phyloP scores from a whole-genome alignment of 2,329 filamentous ascomycete genomes.

The Elsinoe arachidis region DNA sequence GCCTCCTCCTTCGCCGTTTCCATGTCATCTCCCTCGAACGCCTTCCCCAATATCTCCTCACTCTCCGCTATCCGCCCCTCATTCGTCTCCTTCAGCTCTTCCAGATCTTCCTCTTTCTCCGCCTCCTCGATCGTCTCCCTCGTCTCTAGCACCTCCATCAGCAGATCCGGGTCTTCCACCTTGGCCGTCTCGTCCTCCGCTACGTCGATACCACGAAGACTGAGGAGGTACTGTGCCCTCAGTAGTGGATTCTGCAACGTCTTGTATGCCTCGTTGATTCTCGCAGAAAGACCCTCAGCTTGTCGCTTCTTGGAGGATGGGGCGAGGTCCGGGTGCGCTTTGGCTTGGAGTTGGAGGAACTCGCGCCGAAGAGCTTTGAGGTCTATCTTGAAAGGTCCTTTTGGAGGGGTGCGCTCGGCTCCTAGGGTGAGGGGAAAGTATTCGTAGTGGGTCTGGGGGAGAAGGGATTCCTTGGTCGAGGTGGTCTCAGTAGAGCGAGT shows the following conservation, averaged over 20 bases:
- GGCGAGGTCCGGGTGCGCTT: constrained; percentile 63
- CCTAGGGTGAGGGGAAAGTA: constrained; percentile 73
- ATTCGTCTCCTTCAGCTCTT: constrained; percentile 55
- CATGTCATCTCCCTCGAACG: constrained; percentile 59
- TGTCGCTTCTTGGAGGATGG: constrained; percentile 42
- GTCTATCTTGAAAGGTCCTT: constrained; percentile 67
- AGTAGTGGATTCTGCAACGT: constrained; percentile 70
- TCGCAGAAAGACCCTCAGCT: constrained; percentile 69
- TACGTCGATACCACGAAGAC: constrained; percentile 63
- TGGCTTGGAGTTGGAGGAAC: constrained; percentile 74
- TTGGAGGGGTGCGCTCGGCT: constrained; percentile 66
- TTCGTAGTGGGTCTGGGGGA: constrained; percentile 61
- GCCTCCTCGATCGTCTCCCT: constrained; percentile 51
- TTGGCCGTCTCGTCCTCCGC: constrained; percentile 68
- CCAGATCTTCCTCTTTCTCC: constrained; percentile 54
- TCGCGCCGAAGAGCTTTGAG: constrained; percentile 63
- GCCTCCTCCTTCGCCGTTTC: constrained; percentile 61
- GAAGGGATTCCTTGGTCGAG: constrained; percentile 14
- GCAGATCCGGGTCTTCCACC: constrained; percentile 59
- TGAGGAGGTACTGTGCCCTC: constrained; percentile 81
- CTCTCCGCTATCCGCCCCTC: constrained; percentile 56
- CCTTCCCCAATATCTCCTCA: constrained; percentile 52
- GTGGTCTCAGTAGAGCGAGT: not conserved
- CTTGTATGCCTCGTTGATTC: constrained; percentile 86
- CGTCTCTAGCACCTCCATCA: constrained; percentile 74